Base-by-base conservation (phyloP, 495 filamentous ascomycete genomes). In the Emericellopsis terricola region DNA sequence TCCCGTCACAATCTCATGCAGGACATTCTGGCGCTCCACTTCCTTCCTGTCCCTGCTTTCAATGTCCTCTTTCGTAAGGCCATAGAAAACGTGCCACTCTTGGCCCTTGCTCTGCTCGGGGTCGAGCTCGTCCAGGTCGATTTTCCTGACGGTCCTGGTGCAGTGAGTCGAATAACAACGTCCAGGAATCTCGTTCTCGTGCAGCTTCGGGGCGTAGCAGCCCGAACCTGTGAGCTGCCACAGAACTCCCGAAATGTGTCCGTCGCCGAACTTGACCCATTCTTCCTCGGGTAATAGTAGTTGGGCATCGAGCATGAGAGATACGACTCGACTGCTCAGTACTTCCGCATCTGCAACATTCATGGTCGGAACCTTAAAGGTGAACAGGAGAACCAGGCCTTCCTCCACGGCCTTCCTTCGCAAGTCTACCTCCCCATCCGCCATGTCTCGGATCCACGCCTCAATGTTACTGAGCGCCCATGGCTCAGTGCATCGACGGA, bases 321-420 rank as follows among this genome's bases (percentile, higher is more conserved):
- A 61, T 2, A 94, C 80, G 1, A 94, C 81, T 32, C 69, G 73
- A 29, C 73, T 68, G 30, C 80, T 78, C 15, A 99, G 61, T 5
- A 77, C 76, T 49, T 99, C 89, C 2, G 91, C 91, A 63, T 96
- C 89, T 2, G 89, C 85, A 29, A 84, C 85, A 45, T 99, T 96
- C 89, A 99, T 96, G 0, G 87, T 99, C 1, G 91, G 85, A 2
- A 99, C 85, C 53, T 93, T 94, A 56, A 85, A 73, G 11, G 85
- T 93, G 50, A 99, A 96, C 15, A 99, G 60, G 7, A 75, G 81
- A 15, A 94, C 76, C 28, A 96, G 69, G 2, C 80, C 86, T 34
- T 94, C 85, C 20, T 78, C 74, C 29, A 96, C 68, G 4, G 78
- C 73, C 37, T 79, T 75, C 46, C 80, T 69, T 45, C 78, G 81